phyloP scores from a whole-genome alignment of 805 yeast genomes.

The Candida odintsovae region DNA sequence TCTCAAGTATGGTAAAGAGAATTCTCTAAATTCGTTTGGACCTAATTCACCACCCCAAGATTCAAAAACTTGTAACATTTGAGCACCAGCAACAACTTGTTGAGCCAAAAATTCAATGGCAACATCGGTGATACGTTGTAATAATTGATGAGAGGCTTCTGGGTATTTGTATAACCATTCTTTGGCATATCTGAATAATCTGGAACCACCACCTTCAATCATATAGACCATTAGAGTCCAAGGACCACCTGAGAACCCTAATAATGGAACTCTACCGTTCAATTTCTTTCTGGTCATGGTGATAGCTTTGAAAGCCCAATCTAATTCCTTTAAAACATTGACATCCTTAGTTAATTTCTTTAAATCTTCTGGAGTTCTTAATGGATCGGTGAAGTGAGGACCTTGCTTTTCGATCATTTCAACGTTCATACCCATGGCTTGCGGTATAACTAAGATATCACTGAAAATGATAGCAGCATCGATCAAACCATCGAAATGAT shows the following conservation, averaged over 20 bases:
- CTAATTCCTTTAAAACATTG: constrained; percentile 72
- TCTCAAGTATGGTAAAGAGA: constrained; percentile 80
- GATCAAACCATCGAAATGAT: constrained; percentile 78
- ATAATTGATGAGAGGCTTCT: constrained; percentile 59
- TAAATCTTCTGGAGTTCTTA: constrained; percentile 69
- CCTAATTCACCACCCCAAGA: constrained; percentile 98
- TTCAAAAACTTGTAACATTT: constrained; percentile 94
- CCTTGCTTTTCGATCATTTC: constrained; percentile 93
- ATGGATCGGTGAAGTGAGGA: constrained; percentile 86
- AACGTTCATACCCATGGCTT: constrained; percentile 95
- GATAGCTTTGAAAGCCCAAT: constrained; percentile 94
- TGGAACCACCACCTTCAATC: constrained; percentile 97
- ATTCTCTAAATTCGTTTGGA: constrained; percentile 81
- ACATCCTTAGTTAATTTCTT: constrained; percentile 52
- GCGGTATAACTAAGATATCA: constrained; percentile 94
- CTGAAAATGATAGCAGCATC: constrained; percentile 97
- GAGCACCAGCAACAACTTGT: constrained; percentile 97
- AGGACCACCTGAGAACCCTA: constrained; percentile 97
- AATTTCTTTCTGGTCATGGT: constrained; percentile 83
- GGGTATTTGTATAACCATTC: constrained; percentile 87
- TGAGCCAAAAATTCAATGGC: constrained; percentile 90
- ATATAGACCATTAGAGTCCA: constrained; percentile 96
- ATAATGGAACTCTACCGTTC: constrained; percentile 84
- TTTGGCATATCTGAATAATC: constrained; percentile 83
- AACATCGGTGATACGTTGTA: constrained; percentile 77